Conservation (phyloP, 306 rosid species). For the Cicer judaicum region DNA sequence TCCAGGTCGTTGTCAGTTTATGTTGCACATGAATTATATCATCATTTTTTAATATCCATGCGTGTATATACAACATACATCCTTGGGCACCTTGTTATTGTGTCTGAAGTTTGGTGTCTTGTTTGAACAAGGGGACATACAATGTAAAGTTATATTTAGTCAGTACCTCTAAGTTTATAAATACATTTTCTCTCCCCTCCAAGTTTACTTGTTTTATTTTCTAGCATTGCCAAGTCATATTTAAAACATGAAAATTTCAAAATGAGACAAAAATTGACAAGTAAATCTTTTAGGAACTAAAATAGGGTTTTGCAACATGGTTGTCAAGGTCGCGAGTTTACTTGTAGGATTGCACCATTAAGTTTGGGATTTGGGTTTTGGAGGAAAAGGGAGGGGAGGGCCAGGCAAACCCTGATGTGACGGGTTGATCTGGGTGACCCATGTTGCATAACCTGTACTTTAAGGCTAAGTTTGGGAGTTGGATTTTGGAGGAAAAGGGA, state of each 20-base stretch:
- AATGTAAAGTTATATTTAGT: background rate
- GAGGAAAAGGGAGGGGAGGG: too few species aligned
- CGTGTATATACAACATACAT: slow-evolving; percentile 3
- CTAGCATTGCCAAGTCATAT: background rate
- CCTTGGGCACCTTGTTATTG: background rate
- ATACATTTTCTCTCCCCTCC: background rate
- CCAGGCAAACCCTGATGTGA: background rate
- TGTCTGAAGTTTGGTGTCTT: background rate
- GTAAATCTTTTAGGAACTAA: background rate
- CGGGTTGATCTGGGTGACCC: background rate
- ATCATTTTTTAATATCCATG: background rate
- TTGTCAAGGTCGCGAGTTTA: background rate
- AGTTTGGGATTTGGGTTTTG: too few species aligned
- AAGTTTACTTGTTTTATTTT: background rate
- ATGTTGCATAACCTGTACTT: slow-evolving; percentile 1
- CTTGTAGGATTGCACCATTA: background rate
- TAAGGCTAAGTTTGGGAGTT: background rate
- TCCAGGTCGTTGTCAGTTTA: slow-evolving; percentile 21
- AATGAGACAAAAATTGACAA: background rate
- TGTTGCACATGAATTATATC: slow-evolving; percentile 13
- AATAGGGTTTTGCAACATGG: background rate
- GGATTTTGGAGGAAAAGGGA: too few species aligned
- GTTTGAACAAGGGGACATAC: background rate
- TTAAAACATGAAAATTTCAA: background rate
- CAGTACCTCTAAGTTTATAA: background rate